Conservation (phyloP, 345 rosid genomes). For the Erucastrum elatum region DNA sequence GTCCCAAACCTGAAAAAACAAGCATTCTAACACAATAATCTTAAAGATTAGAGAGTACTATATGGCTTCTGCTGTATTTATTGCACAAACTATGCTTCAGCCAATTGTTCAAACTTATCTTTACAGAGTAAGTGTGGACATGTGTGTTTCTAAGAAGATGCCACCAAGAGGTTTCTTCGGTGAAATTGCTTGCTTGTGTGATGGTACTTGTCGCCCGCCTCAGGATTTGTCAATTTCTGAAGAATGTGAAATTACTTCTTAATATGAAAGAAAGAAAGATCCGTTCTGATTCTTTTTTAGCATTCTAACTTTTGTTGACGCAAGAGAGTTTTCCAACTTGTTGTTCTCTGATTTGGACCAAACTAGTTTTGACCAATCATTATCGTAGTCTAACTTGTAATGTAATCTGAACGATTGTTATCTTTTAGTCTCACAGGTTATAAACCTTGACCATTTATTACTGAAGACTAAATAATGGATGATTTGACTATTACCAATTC, state of each 20-base stretch:
- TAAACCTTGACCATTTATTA: constrained; percentile 2
- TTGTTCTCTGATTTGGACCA: not conserved
- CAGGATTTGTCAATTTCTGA: not conserved
- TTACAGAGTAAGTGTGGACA: not conserved
- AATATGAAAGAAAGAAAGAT: not conserved
- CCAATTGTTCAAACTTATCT: not conserved
- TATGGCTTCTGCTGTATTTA: not conserved
- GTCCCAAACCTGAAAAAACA: not conserved
- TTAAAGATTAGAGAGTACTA: not conserved
- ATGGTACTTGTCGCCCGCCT: not conserved
- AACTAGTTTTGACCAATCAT: not conserved
- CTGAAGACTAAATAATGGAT: not conserved
- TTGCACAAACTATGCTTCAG: not conserved
- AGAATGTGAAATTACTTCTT: not conserved
- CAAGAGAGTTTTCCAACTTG: not conserved
- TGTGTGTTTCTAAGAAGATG: not conserved
- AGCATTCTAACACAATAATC: not conserved
- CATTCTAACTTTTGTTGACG: not conserved
- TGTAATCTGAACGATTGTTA: not conserved
- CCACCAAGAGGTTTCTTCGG: not conserved
- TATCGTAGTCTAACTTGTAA: not conserved
- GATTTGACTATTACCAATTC: not conserved
- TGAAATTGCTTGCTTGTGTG: not conserved
- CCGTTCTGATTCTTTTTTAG: not conserved
- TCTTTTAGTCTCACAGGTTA: not conserved